Conservation (phyloP, 2,329 filamentous ascomycete genomes). For the Emmonsiellopsis sp. region DNA sequence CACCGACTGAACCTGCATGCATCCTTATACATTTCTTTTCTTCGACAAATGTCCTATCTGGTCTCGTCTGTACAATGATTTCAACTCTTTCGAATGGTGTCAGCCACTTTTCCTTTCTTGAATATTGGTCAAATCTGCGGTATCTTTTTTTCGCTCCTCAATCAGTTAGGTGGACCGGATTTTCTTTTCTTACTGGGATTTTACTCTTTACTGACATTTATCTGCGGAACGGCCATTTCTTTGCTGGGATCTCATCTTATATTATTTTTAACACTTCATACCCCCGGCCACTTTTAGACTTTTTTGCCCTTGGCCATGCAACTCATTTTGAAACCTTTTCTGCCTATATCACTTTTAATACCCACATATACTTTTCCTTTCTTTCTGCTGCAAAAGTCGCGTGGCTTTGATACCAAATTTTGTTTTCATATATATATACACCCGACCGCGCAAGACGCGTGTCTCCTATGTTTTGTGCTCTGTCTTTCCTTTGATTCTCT, state of each 20-base stretch:
- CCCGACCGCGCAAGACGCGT: constrained; percentile 2
- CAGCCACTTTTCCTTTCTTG: not conserved
- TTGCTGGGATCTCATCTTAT: constrained; percentile 2
- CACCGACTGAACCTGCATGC: not conserved
- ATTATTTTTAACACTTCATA: constrained; percentile 11
- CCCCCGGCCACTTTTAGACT: constrained; percentile 14
- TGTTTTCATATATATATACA: constrained; percentile 8
- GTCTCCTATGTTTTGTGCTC: constrained; percentile 1
- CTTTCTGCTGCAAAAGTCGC: not conserved
- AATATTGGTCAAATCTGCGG: not conserved
- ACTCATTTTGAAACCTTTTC: constrained; percentile 4
- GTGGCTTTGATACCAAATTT: constrained; percentile 8
- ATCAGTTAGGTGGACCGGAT: not conserved
- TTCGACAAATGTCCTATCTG: not conserved
- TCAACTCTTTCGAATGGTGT: not conserved
- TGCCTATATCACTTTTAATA: constrained; percentile 5
- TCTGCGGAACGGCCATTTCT: not conserved
- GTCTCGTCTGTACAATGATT: not conserved
- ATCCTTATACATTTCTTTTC: not conserved
- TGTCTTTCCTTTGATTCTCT: not conserved
- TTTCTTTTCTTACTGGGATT: constrained; percentile 9
- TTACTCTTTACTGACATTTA: constrained; percentile 6
- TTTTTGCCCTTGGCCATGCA: constrained; percentile 9
- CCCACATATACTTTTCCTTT: not conserved
- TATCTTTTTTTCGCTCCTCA: not conserved